These are phyloP conservation scores for Salinomyces thailandicus DNA, from an alignment of 2,329 filamentous ascomycete genomes.

Conservation along the genomic window DNA sequence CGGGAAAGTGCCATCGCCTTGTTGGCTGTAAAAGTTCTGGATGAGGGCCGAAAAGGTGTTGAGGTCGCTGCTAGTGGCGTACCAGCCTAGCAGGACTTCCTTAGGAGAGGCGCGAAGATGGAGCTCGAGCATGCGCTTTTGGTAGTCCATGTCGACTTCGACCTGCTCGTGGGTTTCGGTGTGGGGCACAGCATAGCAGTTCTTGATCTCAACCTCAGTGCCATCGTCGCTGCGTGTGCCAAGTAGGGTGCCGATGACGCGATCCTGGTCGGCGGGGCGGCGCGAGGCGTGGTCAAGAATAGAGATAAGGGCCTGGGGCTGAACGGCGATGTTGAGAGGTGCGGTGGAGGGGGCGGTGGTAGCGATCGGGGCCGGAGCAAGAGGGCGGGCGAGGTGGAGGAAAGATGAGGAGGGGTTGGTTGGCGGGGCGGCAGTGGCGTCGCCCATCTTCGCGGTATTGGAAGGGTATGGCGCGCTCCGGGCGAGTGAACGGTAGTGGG, in stretches of 20 bases:
- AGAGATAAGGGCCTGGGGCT: conserved; percentile 71
- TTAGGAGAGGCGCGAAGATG: conserved; percentile 90
- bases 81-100: conserved; percentile 94
- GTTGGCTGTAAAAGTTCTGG: conserved; percentile 97
- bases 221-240: conserved; percentile 93
- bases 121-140: conserved; percentile 96
- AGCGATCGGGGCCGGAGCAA: conserved; percentile 70
- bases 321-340: conserved; percentile 87
- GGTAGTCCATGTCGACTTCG: conserved; percentile 98
- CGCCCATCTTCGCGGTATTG: conserved; percentile 20
- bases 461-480: conserved; percentile 2
- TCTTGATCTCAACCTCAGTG: conserved; percentile 89
- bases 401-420: conserved; percentile 43
- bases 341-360: conserved; percentile 69
- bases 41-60: conserved; percentile 98
- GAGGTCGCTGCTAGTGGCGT: conserved; percentile 90
- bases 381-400: conserved; percentile 85
- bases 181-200: conserved; percentile 95
- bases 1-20: conserved; percentile 92
- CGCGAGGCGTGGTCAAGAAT: conserved; percentile 83
- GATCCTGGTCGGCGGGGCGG: conserved; percentile 81
- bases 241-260: conserved; percentile 92
- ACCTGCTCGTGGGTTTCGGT: conserved; percentile 98
- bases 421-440: conserved; percentile 59
- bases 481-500: conserved; percentile 3